Conservation (phyloP, 768 basidiomycete species). For the Termitomyces sp. region DNA sequence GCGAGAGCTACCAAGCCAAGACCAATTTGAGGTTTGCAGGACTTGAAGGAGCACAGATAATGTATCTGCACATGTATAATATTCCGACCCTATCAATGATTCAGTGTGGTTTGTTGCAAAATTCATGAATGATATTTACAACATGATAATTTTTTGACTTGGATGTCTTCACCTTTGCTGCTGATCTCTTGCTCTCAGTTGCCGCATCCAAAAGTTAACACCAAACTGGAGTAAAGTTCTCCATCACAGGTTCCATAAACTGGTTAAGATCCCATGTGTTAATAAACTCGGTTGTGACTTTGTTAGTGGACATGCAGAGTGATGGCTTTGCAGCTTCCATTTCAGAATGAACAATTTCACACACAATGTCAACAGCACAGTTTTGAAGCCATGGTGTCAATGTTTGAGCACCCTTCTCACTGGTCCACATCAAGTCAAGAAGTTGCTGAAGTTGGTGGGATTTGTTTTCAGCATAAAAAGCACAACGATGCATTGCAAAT, state of each 20-base stretch:
- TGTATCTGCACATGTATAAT: background rate
- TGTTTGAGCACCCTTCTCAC: background rate
- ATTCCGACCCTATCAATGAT: background rate
- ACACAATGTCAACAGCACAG: background rate
- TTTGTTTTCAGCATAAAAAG: background rate
- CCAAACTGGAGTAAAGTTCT: slow-evolving; percentile 1
- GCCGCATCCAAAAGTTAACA: background rate
- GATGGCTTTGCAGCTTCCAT: slow-evolving; percentile 5
- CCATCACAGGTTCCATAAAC: background rate
- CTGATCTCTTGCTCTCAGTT: background rate
- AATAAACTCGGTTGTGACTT: slow-evolving; percentile 3
- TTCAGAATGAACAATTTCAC: background rate
- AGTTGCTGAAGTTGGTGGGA: background rate
- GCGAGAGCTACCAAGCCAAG: background rate
- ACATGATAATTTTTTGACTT: background rate
- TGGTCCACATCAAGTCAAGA: background rate
- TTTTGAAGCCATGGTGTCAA: background rate
- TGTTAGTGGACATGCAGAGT: background rate
- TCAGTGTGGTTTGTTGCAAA: background rate
- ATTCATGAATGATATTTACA: background rate
- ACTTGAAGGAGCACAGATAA: background rate
- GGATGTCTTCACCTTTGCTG: background rate
- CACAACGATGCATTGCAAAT: background rate
- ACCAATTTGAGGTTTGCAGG: too few relatives aligned
- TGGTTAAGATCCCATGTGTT: slow-evolving; percentile 1